Evolutionary conservation across 768 basidiomycete species (phyloP).

Genomic region (Pleurotus giganteus): DNA sequence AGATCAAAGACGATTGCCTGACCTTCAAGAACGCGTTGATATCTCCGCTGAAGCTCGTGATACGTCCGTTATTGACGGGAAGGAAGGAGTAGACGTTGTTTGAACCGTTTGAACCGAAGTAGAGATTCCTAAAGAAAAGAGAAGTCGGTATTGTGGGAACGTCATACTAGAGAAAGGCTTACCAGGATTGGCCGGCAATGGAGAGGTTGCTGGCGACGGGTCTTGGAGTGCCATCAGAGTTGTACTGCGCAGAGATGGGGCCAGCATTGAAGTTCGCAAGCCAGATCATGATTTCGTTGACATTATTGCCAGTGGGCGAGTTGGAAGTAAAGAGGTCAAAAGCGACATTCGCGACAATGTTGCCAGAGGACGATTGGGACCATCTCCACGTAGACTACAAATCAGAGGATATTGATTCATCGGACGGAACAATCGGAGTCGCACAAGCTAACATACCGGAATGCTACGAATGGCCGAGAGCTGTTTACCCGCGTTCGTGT

Average conservation of each 20-base stretch:
- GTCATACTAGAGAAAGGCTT: slow-evolving; percentile 3
- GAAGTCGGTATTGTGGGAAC: not conserved
- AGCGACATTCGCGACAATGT: slow-evolving; percentile 52
- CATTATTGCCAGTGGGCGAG: slow-evolving; percentile 44
- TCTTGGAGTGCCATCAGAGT: slow-evolving; percentile 40
- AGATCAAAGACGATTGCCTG: not conserved
- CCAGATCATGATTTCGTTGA: slow-evolving; percentile 65
- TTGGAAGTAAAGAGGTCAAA: slow-evolving; percentile 65
- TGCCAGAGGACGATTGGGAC: slow-evolving; percentile 41
- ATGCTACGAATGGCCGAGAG: slow-evolving; percentile 54
- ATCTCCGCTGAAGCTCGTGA: slow-evolving; percentile 54
- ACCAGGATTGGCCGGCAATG: slow-evolving; percentile 54
- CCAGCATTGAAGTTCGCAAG: slow-evolving; percentile 55
- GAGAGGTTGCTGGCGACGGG: slow-evolving; percentile 43
- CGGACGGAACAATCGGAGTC: not conserved
- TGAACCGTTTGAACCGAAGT: slow-evolving; percentile 48
- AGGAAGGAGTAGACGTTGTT: slow-evolving; percentile 55
- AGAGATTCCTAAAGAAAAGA: slow-evolving; percentile 44
- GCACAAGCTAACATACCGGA: slow-evolving; percentile 36
- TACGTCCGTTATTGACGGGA: slow-evolving; percentile 27
- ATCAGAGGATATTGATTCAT: not conserved
- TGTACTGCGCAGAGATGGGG: slow-evolving; percentile 53
- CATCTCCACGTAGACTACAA: slow-evolving; percentile 54
- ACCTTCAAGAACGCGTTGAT: slow-evolving; percentile 52
- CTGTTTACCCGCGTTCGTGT: slow-evolving; percentile 48